Conservation (phyloP, 129 eudicot species). For the Tagetes erecta region DNA sequence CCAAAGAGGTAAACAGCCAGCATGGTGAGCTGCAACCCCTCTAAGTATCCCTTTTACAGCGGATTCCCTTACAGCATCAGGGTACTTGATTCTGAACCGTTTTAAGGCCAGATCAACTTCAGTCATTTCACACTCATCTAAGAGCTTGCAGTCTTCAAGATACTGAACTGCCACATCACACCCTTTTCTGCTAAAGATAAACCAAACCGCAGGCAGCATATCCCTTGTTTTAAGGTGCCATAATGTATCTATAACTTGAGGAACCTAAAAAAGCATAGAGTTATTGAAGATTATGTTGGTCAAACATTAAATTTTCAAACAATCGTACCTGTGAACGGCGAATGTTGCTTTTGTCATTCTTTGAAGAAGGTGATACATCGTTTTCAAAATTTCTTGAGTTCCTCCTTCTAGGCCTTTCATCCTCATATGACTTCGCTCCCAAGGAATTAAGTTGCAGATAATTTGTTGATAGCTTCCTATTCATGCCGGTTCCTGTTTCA, state of each 20-base stretch:
- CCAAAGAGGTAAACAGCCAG: constrained; percentile 98
- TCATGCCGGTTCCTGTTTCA: constrained; percentile 91
- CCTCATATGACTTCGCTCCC: constrained; percentile 51
- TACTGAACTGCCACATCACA: constrained; percentile 96
- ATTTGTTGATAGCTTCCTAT: constrained; percentile 83
- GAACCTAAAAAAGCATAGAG: constrained; percentile 51
- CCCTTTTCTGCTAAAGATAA: constrained; percentile 97
- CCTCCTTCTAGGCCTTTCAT: constrained; percentile 67
- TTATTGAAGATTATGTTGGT: constrained; percentile 10
- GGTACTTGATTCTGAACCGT: constrained; percentile 72
- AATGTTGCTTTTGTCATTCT: constrained; percentile 57
- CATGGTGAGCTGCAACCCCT: constrained; percentile 96
- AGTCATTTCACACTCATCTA: constrained; percentile 76
- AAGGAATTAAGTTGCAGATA: constrained; percentile 59
- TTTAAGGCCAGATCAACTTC: constrained; percentile 88
- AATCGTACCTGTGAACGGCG: constrained; percentile 79
- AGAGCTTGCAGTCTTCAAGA: constrained; percentile 64
- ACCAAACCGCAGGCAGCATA: constrained; percentile 98
- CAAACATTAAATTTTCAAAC: background rate
- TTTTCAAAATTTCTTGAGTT: constrained; percentile 59
- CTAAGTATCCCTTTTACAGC: constrained; percentile 84
- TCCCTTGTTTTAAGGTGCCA: constrained; percentile 74
- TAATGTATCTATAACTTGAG: constrained; percentile 87
- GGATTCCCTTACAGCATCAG: constrained; percentile 91
- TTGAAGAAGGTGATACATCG: constrained; percentile 58